Conservation (phyloP, 2,329 filamentous ascomycete species). For the Pseudopyricularia cyperi region DNA sequence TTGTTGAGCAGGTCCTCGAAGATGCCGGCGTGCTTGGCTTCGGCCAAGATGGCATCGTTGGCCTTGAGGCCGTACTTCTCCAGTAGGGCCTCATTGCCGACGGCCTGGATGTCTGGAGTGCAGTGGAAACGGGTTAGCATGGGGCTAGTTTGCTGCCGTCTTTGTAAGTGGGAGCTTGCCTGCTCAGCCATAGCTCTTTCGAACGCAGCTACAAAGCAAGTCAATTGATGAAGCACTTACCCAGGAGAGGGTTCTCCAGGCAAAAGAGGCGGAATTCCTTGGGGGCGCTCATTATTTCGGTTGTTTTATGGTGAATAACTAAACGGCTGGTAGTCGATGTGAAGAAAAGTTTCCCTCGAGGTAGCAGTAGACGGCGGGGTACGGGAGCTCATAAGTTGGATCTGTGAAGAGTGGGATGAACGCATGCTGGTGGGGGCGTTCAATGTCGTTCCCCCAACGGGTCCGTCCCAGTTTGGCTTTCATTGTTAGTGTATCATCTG, state of each 20-base stretch:
- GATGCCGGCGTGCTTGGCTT: constrained; percentile 76
- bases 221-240: constrained; percentile 32
- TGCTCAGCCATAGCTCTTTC: background rate
- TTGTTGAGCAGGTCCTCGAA: constrained; percentile 92
- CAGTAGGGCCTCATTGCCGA: constrained; percentile 71
- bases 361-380: background rate
- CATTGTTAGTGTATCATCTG: no score
- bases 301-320: background rate
- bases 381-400: background rate
- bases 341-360: background rate
- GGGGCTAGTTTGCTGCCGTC: background rate
- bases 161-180: background rate
- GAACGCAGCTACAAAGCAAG: background rate
- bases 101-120: constrained; percentile 70
- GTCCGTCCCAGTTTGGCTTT: no score
- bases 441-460: no score
- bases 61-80: constrained; percentile 88
- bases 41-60: constrained; percentile 95
- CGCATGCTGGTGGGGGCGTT: no score
- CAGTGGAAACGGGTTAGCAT: background rate
- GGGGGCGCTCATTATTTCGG: constrained; percentile 50
- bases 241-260: constrained; percentile 94
- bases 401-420: no score
- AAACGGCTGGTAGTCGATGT: background rate
- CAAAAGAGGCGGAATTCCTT: constrained; percentile 84